Percentiles rank a stretch among this genome's conserved stretches.
Evolutionary conservation across 1,284 basidiomycete genomes (phyloP).

Genomic region (Ustilago bromivora): DNA sequence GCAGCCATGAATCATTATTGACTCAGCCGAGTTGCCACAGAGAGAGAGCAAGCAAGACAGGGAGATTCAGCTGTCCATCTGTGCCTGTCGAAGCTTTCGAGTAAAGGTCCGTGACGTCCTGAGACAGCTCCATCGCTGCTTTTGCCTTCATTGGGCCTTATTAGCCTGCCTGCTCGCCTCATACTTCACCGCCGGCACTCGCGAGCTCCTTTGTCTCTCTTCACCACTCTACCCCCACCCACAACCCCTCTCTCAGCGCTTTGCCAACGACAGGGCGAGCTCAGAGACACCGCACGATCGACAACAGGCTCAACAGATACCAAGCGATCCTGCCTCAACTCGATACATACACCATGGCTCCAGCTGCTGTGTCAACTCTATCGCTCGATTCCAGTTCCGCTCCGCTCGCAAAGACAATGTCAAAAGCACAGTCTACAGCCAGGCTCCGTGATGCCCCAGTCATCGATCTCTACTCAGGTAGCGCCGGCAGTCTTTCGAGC

Average conservation of each 20-base stretch:
- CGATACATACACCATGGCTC: constrained; percentile 25
- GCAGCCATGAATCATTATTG: background rate
- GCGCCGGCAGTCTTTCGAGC: constrained; percentile 38
- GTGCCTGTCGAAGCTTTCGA: background rate
- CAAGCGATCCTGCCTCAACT: background rate
- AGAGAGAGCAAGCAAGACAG: background rate
- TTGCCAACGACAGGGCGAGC: background rate
- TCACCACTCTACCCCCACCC: constrained; percentile 3
- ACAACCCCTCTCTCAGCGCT: background rate
- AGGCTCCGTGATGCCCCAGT: constrained; percentile 33
- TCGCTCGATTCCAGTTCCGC: background rate
- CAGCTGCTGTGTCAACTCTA: constrained; percentile 24
- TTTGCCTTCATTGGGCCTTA: background rate
- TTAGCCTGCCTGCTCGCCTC: background rate
- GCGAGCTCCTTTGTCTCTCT: background rate
- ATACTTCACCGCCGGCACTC: background rate
- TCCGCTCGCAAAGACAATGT: constrained; percentile 8
- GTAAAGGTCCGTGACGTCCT: constrained; percentile 9
- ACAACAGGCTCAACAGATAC: too few species aligned
- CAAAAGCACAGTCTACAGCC: constrained; percentile 7
- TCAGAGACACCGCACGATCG: background rate
- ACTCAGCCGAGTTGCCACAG: background rate
- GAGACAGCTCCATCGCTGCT: background rate
- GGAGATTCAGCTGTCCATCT: constrained; percentile 6
- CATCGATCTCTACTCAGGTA: constrained; percentile 60